Percentiles rank a stretch among this genome's conserved stretches.
These are phyloP conservation scores for Stagonosporopsis tanaceti DNA, from an alignment of 2,329 filamentous ascomycete species.

Conservation along the genomic window DNA sequence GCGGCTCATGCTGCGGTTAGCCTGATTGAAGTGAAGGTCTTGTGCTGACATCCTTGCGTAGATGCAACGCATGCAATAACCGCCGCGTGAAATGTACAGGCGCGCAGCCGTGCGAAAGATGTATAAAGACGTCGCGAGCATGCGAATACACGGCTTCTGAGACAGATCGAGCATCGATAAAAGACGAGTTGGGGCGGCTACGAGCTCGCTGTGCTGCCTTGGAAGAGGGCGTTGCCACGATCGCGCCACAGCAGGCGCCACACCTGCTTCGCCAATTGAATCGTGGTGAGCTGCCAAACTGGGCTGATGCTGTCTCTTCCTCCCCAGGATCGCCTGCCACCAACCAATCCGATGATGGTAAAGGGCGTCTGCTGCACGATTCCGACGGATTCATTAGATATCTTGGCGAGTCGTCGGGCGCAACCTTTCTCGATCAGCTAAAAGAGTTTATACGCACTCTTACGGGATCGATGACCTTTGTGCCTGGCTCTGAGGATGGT, in stretches of 20 bases:
- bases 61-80: constrained; percentile 40
- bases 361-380: constrained; percentile 33
- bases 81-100: constrained; percentile 38
- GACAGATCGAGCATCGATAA: constrained; percentile 27
- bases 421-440: constrained; percentile 37
- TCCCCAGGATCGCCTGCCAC: constrained; percentile 16
- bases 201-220: constrained; percentile 32
- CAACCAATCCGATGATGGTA: constrained; percentile 21
- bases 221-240: constrained; percentile 26
- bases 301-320: constrained; percentile 17
- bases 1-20: not conserved
- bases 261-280: constrained; percentile 25
- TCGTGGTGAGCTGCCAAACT: constrained; percentile 15
- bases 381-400: constrained; percentile 28
- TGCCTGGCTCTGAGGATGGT: constrained; percentile 26
- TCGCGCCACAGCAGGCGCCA: constrained; percentile 26
- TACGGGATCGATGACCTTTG: constrained; percentile 25
- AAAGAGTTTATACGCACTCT: constrained; percentile 39
- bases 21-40: not conserved
- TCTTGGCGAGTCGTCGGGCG: constrained; percentile 37
- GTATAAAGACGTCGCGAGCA: constrained; percentile 24
- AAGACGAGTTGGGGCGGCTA: constrained; percentile 34
- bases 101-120: constrained; percentile 38
- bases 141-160: constrained; percentile 37
- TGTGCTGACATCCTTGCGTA: constrained; percentile 13